Percentiles rank a stretch among this genome's conserved stretches.
Evolutionary conservation across 2,329 filamentous ascomycete species (phyloP).

Genomic region (Keithomyces neogunnii): DNA sequence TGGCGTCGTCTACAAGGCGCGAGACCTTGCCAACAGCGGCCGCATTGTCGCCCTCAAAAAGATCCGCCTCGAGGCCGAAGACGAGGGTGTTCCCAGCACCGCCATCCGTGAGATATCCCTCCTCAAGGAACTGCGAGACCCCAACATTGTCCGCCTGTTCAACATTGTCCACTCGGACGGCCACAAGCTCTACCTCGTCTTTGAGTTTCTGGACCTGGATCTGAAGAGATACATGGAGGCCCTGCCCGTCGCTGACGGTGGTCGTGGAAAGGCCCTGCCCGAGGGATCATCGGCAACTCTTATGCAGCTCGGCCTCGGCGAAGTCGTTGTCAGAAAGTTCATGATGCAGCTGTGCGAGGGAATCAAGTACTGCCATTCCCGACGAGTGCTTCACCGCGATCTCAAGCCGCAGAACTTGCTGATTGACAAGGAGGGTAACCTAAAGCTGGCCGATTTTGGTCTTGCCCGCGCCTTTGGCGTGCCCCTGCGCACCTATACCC

Average conservation of each 20-base stretch:
- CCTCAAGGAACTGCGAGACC: slow-evolving; percentile 89
- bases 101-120: slow-evolving; percentile 92
- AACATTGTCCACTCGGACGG: slow-evolving; percentile 94
- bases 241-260: slow-evolving; percentile 74
- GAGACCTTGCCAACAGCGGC: slow-evolving; percentile 71
- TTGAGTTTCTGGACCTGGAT: slow-evolving; percentile 85
- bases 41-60: slow-evolving; percentile 92
- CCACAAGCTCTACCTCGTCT: slow-evolving; percentile 89
- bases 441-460: slow-evolving; percentile 87
- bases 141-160: slow-evolving; percentile 77
- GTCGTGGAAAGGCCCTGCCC: slow-evolving; percentile 75
- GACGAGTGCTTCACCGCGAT: slow-evolving; percentile 79
- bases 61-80: slow-evolving; percentile 89
- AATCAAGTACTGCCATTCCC: slow-evolving; percentile 80
- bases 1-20: slow-evolving; percentile 90
- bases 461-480: slow-evolving; percentile 86
- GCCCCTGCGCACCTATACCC: slow-evolving; percentile 82
- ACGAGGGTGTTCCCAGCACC: slow-evolving; percentile 86
- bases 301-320: slow-evolving; percentile 62
- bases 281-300: slow-evolving; percentile 61
- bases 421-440: slow-evolving; percentile 77
- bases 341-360: slow-evolving; percentile 83
- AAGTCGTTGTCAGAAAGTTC: slow-evolving; percentile 83
- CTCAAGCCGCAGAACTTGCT: slow-evolving; percentile 86
- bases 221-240: slow-evolving; percentile 96